Percentiles rank a stretch among this genome's conserved stretches.
Conservation (phyloP, 805 yeast species). For the Candida broadrunensis region DNA sequence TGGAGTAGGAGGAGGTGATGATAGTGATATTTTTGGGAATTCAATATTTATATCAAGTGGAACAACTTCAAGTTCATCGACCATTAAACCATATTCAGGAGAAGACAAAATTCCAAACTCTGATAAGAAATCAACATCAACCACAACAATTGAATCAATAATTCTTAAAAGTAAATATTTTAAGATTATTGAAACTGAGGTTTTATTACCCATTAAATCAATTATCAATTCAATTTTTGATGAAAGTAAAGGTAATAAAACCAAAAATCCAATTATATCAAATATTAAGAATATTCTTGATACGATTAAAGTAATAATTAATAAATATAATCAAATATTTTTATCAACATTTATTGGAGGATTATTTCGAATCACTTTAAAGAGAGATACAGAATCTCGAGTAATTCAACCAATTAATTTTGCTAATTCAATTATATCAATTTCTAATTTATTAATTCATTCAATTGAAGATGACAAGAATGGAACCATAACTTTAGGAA, state of each 20-base stretch:
- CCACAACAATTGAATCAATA: neutral
- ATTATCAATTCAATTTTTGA: slow-evolving; percentile 1
- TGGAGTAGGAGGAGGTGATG: too few relatives aligned
- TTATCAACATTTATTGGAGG: slow-evolving; percentile 31
- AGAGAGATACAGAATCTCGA: slow-evolving; percentile 58
- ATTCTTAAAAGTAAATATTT: slow-evolving; percentile 3
- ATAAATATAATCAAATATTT: slow-evolving; percentile 20
- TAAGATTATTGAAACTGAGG: slow-evolving; percentile 11
- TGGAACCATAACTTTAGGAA: slow-evolving; percentile 48
- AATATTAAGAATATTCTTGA: neutral
- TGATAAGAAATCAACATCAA: neutral
- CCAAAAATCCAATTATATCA: neutral
- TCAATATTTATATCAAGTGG: slow-evolving; percentile 12
- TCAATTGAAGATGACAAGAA: slow-evolving; percentile 65
- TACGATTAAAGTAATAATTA: slow-evolving; percentile 3
- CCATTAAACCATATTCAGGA: neutral
- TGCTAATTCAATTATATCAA: slow-evolving; percentile 62
- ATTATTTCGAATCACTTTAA: slow-evolving; percentile 33
- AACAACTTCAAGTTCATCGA: neutral
- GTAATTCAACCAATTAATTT: slow-evolving; percentile 55
- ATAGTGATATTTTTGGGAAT: slow-evolving; percentile 35
- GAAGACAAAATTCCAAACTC: neutral
- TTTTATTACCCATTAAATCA: slow-evolving; percentile 10
- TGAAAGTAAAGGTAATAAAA: neutral
- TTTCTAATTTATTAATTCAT: slow-evolving; percentile 55